Conservation (phyloP, 2,329 filamentous ascomycete genomes). For the Calonectria pseudoreteaudii region DNA sequence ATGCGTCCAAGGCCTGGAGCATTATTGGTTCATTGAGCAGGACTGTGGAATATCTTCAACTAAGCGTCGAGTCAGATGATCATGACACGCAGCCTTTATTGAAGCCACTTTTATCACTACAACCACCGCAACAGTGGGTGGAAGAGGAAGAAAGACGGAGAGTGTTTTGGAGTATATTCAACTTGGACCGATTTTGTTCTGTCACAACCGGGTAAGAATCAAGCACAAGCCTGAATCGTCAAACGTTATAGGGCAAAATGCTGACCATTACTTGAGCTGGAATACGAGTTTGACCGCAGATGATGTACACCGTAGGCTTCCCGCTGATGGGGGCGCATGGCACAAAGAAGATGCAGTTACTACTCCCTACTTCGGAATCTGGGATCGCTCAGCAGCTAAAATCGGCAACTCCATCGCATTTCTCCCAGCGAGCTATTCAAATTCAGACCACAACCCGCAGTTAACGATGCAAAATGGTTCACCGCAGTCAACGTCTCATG, state of each 20-base stretch:
- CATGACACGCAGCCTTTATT: slow-evolving; percentile 13
- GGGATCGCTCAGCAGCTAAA: slow-evolving; percentile 19
- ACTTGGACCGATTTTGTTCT: slow-evolving; percentile 20
- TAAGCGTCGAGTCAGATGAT: slow-evolving; percentile 41
- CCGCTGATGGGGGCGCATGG: slow-evolving; percentile 16
- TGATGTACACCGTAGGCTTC: slow-evolving; percentile 13
- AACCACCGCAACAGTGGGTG: slow-evolving; percentile 14
- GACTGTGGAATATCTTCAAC: slow-evolving; percentile 45
- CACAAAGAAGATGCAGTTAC: slow-evolving; percentile 9
- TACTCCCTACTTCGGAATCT: slow-evolving; percentile 19
- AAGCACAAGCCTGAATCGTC: too few relatives aligned
- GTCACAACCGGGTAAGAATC: slow-evolving; percentile 13
- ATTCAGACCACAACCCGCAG: not conserved
- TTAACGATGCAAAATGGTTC: not conserved
- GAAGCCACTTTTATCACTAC: slow-evolving; percentile 7
- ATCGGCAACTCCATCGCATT: slow-evolving; percentile 22
- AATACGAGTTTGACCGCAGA: slow-evolving; percentile 18
- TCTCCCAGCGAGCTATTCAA: not conserved
- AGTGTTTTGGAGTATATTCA: slow-evolving; percentile 24
- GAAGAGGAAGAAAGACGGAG: slow-evolving; percentile 18
- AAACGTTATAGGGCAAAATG: not conserved
- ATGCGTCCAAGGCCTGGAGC: slow-evolving; percentile 42
- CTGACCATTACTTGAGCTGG: not conserved
- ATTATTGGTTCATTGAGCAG: slow-evolving; percentile 44
- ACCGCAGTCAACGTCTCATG: slow-evolving; percentile 6